phyloP scores from a whole-genome alignment of 306 rosid species.

The Cajanus cajan region DNA sequence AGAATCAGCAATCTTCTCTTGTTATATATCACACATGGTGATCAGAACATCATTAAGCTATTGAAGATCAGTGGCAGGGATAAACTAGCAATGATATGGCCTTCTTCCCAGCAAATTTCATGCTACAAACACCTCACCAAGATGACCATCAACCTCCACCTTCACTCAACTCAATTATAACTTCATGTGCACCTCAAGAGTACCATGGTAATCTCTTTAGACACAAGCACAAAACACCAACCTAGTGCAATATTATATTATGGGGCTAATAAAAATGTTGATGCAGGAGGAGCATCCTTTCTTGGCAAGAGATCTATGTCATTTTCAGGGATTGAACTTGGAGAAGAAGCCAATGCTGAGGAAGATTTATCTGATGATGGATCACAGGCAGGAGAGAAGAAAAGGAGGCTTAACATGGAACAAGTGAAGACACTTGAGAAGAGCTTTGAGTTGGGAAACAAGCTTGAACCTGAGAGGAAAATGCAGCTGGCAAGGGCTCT shows the following conservation, averaged over 20 bases:
- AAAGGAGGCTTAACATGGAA: constrained; percentile 77
- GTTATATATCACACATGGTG: constrained; percentile 23
- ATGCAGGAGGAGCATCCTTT: constrained; percentile 63
- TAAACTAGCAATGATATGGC: constrained; percentile 60
- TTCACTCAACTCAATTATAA: constrained; percentile 65
- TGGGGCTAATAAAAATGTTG: constrained; percentile 12
- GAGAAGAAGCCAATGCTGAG: constrained; percentile 63
- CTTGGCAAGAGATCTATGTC: constrained; percentile 78
- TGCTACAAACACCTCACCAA: constrained; percentile 66
- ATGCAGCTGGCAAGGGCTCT: constrained; percentile 81
- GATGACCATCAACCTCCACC: constrained; percentile 62
- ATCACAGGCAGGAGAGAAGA: constrained; percentile 83
- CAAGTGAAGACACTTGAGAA: constrained; percentile 88
- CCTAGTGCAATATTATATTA: background rate
- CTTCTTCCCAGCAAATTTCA: constrained; percentile 82
- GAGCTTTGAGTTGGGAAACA: constrained; percentile 81
- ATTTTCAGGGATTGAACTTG: constrained; percentile 68
- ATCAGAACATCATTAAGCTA: constrained; percentile 28
- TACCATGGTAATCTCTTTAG: constrained; percentile 56
- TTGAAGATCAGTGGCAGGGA: constrained; percentile 29
- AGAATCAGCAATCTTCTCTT: constrained; percentile 27
- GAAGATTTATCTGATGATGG: constrained; percentile 82
- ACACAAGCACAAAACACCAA: background rate
- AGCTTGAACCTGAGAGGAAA: constrained; percentile 90
- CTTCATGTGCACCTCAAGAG: constrained; percentile 77